Evolutionary conservation across 345 rosid genomes (phyloP).

Genomic region (Citrus maxima): DNA sequence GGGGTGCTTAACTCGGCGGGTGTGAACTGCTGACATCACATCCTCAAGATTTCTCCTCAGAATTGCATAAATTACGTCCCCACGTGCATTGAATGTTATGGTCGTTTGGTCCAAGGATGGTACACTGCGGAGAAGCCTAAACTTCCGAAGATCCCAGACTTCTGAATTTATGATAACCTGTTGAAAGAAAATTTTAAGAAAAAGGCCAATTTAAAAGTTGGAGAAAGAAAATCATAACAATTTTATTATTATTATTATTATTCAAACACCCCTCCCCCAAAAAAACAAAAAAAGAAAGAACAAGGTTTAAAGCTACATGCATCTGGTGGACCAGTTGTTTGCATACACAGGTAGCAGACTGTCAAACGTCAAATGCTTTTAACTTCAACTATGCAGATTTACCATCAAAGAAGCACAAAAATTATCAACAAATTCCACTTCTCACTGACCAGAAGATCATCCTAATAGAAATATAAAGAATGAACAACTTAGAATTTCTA

Average conservation of each 20-base stretch:
- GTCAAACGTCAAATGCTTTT: neutral
- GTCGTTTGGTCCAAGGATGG: slow-evolving; percentile 92
- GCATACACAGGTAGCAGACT: neutral
- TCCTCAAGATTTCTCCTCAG: slow-evolving; percentile 95
- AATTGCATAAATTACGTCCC: slow-evolving; percentile 94
- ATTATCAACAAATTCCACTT: neutral
- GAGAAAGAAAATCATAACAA: neutral
- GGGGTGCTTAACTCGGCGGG: slow-evolving; percentile 84
- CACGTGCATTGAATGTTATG: slow-evolving; percentile 81
- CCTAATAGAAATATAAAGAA: neutral
- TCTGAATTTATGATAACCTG: slow-evolving; percentile 96
- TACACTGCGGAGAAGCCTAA: slow-evolving; percentile 82
- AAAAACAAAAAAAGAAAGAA: too few relatives aligned
- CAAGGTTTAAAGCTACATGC: neutral
- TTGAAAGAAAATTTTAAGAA: neutral
- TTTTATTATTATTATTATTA: neutral
- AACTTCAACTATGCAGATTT: neutral
- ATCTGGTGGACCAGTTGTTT: neutral
- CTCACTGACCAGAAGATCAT: neutral
- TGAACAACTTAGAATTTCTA: neutral
- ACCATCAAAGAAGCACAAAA: neutral
- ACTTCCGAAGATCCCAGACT: slow-evolving; percentile 93
- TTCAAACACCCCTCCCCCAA: too few relatives aligned
- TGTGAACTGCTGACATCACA: slow-evolving; percentile 81
- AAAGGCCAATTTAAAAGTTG: neutral